phyloP scores from a whole-genome alignment of 2,329 filamentous ascomycete species.

The Verruconis gallopava region DNA sequence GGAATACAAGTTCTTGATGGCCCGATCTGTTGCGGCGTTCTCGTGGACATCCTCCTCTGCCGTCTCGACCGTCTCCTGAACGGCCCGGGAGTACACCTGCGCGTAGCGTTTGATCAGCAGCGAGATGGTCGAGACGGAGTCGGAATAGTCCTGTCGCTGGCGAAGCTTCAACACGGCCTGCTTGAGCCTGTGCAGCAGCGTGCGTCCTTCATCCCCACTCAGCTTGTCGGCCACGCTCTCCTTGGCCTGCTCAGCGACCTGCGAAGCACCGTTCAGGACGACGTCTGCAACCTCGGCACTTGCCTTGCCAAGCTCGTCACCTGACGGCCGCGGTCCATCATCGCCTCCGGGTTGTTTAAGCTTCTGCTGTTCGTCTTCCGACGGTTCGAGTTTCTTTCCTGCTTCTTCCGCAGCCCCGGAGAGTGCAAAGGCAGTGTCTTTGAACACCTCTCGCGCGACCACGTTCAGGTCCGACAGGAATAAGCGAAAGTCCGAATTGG shows the following conservation, averaged over 20 bases:
- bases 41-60: constrained; percentile 58
- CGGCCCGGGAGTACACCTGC: constrained; percentile 59
- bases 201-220: constrained; percentile 56
- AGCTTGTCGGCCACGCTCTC: constrained; percentile 64
- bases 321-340: constrained; percentile 28
- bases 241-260: constrained; percentile 44
- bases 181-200: constrained; percentile 63
- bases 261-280: constrained; percentile 29
- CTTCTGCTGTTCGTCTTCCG: constrained; percentile 43
- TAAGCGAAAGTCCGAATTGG: constrained; percentile 79
- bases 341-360: constrained; percentile 41
- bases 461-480: constrained; percentile 71
- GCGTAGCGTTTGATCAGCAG: constrained; percentile 68
- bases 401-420: constrained; percentile 63
- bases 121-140: constrained; percentile 70
- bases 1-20: constrained; percentile 67
- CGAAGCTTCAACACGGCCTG: constrained; percentile 61
- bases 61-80: constrained; percentile 51
- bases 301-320: constrained; percentile 46
- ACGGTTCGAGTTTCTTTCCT: constrained; percentile 60
- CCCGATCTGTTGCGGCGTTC: constrained; percentile 62
- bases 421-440: constrained; percentile 69
- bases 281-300: constrained; percentile 32
- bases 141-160: constrained; percentile 66
- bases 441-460: constrained; percentile 72